These are phyloP conservation scores for Logfia minima DNA, from an alignment of 129 eudicot species.

Conservation along the genomic window DNA sequence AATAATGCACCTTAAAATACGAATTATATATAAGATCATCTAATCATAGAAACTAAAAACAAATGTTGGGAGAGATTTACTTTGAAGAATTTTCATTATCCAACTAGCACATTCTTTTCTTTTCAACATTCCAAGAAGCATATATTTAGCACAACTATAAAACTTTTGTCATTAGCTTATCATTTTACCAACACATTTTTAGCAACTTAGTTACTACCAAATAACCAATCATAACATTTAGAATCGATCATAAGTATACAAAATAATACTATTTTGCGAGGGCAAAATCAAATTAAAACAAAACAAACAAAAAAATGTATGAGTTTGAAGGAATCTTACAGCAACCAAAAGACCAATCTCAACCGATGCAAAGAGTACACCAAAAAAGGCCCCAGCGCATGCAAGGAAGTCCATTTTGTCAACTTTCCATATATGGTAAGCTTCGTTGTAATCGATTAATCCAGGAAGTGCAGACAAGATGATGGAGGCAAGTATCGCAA, in stretches of 20 bases:
- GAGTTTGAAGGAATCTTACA: slow-evolving; percentile 34
- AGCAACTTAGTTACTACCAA: not conserved
- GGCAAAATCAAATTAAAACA: not conserved
- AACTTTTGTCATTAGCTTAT: not conserved
- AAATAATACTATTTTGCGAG: not conserved
- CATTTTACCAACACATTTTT: not conserved
- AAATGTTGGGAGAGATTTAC: not conserved
- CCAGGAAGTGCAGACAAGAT: slow-evolving; percentile 75
- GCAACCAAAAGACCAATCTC: slow-evolving; percentile 65
- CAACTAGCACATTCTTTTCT: not conserved
- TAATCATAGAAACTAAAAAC: not conserved
- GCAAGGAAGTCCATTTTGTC: slow-evolving; percentile 69
- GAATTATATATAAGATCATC: slow-evolving; percentile 8
- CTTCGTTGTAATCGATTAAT: slow-evolving; percentile 54
- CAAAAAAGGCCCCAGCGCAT: slow-evolving; percentile 57
- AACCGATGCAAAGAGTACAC: slow-evolving; percentile 61
- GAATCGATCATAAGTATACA: not conserved
- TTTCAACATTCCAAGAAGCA: not conserved
- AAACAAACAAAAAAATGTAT: not conserved
- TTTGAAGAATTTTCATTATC: not conserved
- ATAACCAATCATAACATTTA: too few relatives aligned
- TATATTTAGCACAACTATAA: too few relatives aligned
- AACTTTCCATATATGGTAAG: slow-evolving; percentile 58
- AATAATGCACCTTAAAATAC: not conserved
- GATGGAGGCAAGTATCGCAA: slow-evolving; percentile 61